Percentiles rank a stretch among this genome's conserved stretches.
Conservation (phyloP, 768 basidiomycete genomes). For the Hortiboletus flavorubellus region DNA sequence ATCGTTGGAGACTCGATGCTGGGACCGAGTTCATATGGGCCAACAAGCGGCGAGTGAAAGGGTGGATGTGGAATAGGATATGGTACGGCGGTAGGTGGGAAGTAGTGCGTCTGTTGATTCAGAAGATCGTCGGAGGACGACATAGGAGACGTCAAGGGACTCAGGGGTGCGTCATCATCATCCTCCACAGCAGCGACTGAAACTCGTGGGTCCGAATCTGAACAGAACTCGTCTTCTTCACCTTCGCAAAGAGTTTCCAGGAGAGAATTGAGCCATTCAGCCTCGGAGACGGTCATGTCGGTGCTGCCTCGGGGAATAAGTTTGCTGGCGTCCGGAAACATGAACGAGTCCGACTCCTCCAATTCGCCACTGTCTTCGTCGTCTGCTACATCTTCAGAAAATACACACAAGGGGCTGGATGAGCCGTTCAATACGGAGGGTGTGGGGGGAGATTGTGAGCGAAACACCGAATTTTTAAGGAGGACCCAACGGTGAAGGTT, state of each 20-base stretch:
- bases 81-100: constrained; percentile 44
- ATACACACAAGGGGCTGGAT: constrained; percentile 26
- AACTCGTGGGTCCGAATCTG: constrained; percentile 44
- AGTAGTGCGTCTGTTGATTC: constrained; percentile 47
- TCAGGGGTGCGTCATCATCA: constrained; percentile 54
- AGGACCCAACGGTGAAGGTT: constrained; percentile 86
- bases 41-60: constrained; percentile 55
- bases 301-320: constrained; percentile 37
- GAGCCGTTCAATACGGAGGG: constrained; percentile 25
- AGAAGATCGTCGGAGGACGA: constrained; percentile 76
- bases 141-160: constrained; percentile 65
- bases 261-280: constrained; percentile 79
- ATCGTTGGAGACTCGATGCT: constrained; percentile 41
- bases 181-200: constrained; percentile 55
- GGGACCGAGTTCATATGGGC: constrained; percentile 49
- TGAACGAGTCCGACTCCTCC: constrained; percentile 62
- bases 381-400: constrained; percentile 39
- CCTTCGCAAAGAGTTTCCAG: constrained; percentile 71
- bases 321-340: constrained; percentile 75
- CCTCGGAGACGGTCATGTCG: constrained; percentile 54
- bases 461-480: constrained; percentile 77
- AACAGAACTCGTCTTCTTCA: constrained; percentile 57
- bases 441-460: constrained; percentile 44
- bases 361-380: constrained; percentile 43
- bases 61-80: constrained; percentile 70